Evolutionary conservation across 1,284 basidiomycete genomes (phyloP).

Genomic region (Fomitopsis palustris): DNA sequence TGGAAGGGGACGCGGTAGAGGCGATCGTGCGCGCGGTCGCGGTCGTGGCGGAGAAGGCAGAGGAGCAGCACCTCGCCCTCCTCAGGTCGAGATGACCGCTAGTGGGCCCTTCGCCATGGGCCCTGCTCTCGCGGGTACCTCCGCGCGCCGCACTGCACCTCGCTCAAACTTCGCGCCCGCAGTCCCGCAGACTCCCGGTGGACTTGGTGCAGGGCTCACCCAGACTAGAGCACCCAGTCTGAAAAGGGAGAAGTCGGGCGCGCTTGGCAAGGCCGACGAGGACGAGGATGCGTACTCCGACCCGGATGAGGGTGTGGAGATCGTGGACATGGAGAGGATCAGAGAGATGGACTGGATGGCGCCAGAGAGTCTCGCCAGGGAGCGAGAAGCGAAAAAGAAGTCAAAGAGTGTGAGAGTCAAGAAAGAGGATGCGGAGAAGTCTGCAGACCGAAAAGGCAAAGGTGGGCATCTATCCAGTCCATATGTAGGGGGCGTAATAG

Average conservation of each 20-base stretch:
- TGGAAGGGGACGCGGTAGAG: constrained; percentile 45
- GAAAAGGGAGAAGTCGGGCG: constrained; percentile 38
- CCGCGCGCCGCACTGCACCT: constrained; percentile 45
- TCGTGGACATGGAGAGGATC: constrained; percentile 85
- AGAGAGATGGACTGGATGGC: constrained; percentile 85
- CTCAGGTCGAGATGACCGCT: constrained; percentile 68
- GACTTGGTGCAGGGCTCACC: constrained; percentile 47
- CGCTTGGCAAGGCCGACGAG: constrained; percentile 29
- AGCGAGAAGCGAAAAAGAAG: constrained; percentile 41
- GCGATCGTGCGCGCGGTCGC: constrained; percentile 21
- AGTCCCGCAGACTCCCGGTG: constrained; percentile 35
- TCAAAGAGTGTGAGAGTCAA: constrained; percentile 34
- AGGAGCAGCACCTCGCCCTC: constrained; percentile 47
- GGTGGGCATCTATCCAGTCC: constrained; percentile 22
- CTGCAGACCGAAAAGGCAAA: constrained; percentile 29
- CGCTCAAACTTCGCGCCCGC: constrained; percentile 51
- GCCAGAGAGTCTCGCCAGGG: constrained; percentile 72
- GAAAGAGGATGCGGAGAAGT: constrained; percentile 35
- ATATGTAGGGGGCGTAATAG: too few species aligned
- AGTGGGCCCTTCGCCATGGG: constrained; percentile 85
- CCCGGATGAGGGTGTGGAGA: constrained; percentile 82
- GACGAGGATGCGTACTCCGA: constrained; percentile 81
- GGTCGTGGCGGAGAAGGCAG: constrained; percentile 36
- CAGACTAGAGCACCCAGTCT: constrained; percentile 39
- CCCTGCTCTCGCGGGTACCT: constrained; percentile 60